Evolutionary conservation across 768 basidiomycete genomes (phyloP), one percentile per base, ranked within the genome.

Genomic region (Lyophyllum atratum): DNA sequence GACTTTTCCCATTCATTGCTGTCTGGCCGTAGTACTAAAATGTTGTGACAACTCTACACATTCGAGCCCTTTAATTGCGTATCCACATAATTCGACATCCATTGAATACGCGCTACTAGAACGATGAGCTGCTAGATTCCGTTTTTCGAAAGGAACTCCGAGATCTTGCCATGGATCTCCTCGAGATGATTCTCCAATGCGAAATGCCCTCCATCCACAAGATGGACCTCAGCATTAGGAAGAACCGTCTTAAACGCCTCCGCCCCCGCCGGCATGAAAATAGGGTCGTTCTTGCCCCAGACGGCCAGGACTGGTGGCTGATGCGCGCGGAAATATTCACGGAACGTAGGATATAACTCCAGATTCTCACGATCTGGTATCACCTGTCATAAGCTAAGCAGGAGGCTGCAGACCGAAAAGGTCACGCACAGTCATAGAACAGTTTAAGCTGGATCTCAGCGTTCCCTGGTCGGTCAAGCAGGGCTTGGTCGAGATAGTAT

Each of bases 381-480:
- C 33, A 19, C 2, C 6, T n/a, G 37, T 28, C 21, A 12, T 15
- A 12, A 3, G 22, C n/a, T 17, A 42, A 12, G 29, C n/a, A 8
- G 24, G 7, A 51, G 12, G 31, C n/a, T n/a, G n/a, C n/a, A n/a
- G n/a, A n/a, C n/a, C n/a, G 31, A 22, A 12, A 44, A 28, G 19
- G 14, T 14, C 14, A 52, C 64, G 17, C 37, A 68, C 65, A 73
- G 39, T 73, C 69, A 21, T 57, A 58, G 62, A 80, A 77, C 12
- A 80, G 60, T 39, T 76, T 72, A 19, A 81, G 68, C 59, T 84
- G 80, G 49, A 75, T 71, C 2, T 78, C 75, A n/a, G 49, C 55
- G 46, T 77, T 72, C 0, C 76, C 76, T 0, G 72, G 69, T 0
- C 77, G 75, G 52, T 70, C 64, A 24, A 79, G 60, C 8, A 77